Conservation (phyloP, 495 filamentous ascomycete species). For the Physcia stellaris region DNA sequence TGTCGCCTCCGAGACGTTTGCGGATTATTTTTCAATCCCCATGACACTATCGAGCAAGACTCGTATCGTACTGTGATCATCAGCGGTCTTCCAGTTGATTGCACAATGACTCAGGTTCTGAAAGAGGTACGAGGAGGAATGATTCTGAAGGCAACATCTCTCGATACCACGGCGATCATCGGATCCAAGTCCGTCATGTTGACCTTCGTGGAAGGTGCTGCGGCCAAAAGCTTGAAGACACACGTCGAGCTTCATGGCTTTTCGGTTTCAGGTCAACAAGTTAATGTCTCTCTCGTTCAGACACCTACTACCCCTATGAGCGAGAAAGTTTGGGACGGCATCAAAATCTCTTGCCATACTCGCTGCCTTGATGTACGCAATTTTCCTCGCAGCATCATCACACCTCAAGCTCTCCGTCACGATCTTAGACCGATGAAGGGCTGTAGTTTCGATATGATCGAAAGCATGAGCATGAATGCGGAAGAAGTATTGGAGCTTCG, state of each 20-base stretch:
- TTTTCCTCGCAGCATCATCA: not conserved
- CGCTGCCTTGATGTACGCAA: conserved; percentile 9
- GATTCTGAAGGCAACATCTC: conserved; percentile 3
- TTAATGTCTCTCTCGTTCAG: not conserved
- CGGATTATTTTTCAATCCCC: too few species aligned
- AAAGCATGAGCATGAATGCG: not conserved
- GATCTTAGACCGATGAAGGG: not conserved
- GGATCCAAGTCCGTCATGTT: conserved; percentile 6
- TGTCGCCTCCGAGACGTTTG: too few species aligned
- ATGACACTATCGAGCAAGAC: too few species aligned
- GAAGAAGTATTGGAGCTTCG: conserved; percentile 5
- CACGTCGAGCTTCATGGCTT: conserved; percentile 1
- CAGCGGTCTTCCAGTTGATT: not conserved
- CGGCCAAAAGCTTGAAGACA: conserved; percentile 2
- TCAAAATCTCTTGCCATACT: conserved; percentile 5
- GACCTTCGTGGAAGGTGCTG: conserved; percentile 7
- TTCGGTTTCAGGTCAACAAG: not conserved
- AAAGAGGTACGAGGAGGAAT: conserved; percentile 7
- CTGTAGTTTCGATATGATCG: not conserved
- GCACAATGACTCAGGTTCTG: conserved; percentile 1
- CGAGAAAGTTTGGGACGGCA: not conserved
- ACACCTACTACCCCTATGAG: conserved; percentile 12
- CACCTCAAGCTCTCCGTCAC: not conserved
- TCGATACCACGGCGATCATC: conserved; percentile 4
- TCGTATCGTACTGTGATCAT: conserved; percentile 10